Evolutionary conservation across 1,284 basidiomycete species (phyloP).

Genomic region (Apiotrichum gracile): DNA sequence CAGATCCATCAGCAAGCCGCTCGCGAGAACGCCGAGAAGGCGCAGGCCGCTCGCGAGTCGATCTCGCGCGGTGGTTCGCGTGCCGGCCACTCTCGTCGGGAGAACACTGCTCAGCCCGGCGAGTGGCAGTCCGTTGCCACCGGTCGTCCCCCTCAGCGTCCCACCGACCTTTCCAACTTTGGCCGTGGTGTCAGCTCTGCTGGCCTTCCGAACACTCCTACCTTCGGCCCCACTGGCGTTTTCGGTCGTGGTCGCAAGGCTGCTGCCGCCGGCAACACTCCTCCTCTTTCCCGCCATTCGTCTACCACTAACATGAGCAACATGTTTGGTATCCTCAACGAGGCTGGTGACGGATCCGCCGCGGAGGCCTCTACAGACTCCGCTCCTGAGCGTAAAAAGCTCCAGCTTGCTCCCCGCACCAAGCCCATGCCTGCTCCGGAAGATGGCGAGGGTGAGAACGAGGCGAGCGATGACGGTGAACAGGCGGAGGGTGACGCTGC

Average conservation of each 20-base stretch:
- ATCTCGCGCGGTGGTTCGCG: constrained; percentile 77
- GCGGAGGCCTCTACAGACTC: constrained; percentile 45
- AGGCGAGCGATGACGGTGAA: constrained; percentile 44
- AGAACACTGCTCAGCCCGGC: constrained; percentile 52
- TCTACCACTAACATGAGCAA: constrained; percentile 82
- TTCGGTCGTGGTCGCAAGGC: constrained; percentile 65
- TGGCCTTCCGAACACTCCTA: constrained; percentile 61
- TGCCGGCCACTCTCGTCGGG: constrained; percentile 67
- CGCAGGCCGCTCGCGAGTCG: constrained; percentile 52
- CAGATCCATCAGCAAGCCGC: constrained; percentile 77
- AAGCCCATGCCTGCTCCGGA: constrained; percentile 51
- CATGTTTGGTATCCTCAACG: constrained; percentile 75
- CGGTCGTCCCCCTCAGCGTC: constrained; percentile 50
- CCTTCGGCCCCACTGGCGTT: constrained; percentile 78
- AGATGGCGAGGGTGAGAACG: constrained; percentile 26
- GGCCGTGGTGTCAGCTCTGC: constrained; percentile 70
- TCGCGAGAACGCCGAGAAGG: constrained; percentile 69
- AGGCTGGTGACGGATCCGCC: constrained; percentile 48
- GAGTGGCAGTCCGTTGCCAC: constrained; percentile 77
- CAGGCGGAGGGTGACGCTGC: constrained; percentile 48
- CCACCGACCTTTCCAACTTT: constrained; percentile 72
- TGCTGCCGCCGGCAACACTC: constrained; percentile 50
- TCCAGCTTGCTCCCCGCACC: constrained; percentile 62
- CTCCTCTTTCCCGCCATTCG: constrained; percentile 67
- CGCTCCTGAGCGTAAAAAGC: constrained; percentile 62